Base-by-base conservation (phyloP, 495 filamentous ascomycete species). In the Massariosphaeria phaeospora region DNA sequence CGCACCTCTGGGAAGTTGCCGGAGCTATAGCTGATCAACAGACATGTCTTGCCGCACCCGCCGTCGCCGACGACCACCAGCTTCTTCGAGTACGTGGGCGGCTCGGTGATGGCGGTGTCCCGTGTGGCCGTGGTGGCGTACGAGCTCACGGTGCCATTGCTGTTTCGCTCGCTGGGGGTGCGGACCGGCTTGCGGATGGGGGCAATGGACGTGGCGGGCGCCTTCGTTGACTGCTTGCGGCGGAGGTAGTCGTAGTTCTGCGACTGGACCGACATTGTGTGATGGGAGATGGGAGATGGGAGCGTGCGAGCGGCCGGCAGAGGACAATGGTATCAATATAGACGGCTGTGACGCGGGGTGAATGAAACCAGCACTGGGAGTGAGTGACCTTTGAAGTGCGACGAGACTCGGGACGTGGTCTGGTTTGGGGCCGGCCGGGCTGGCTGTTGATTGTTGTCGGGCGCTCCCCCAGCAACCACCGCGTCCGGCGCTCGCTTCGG, bases 61-160 rank as follows among this genome's bases (percentile, higher is more conserved):
- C 93, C 93, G 71, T 98, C 93, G 47, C 93, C 93, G 20, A 98
- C 93, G 17, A 98, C 93, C 18, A 98, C 93, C 62, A 98, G 89
- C 76, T 98, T 98, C 76, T 98, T 98, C 54, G 90, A 96, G 71
- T 89, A 98, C 43, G 87, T 82, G 1, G 91, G 90, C 3, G 86
- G 86, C 63, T 80, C 90, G 7, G 90, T 96, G 69, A 93, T 81
- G 70, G 86, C 83, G 27, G 90, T 96, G 15, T 80, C 83, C 45
- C 85, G 79, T 5, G 88, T 91, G 8, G 82, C 85, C 52, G 78
- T 67, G 68, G 76, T 80, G 56, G 82, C 84, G 68, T 76, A 78
- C 41, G 88, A 90, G 77, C 85, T 93, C 66, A 87, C 84, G 30
- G 87, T 91, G 55, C 87, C 88, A 72, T 93, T 83, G 72, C 83